Evolutionary conservation across 2,329 filamentous ascomycete genomes (phyloP), one percentile per base, ranked within the genome.

Genomic region (Talaromyces verruculosus): DNA sequence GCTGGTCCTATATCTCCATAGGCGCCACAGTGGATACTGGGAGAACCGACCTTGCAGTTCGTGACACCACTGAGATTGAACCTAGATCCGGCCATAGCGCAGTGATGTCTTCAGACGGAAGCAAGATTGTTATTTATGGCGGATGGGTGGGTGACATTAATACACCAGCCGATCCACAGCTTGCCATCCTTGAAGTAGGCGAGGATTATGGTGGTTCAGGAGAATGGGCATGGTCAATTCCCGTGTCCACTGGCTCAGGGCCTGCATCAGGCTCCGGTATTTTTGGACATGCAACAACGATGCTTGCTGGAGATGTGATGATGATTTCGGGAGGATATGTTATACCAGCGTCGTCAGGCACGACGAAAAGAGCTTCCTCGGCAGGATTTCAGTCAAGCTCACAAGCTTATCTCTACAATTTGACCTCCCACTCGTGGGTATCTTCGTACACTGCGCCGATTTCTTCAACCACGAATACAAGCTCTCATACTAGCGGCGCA

Each of bases 61-160:
- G 80, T 17, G 83, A 83, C 7, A 79, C 78, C n/a, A 66, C 72
- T 1, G 77, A 77, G 0, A 83, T 96, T 6, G 91, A 96, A 70
- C 92, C 92, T 43, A 84, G 95, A 64, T 97, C 93, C 3, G 95
- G 95, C 0, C 95, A 99, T 74, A 93, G 91, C 0, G 89, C 94
- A 0, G 86, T 97, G 0, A 80, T 97, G 4, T 91, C 88, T 33
- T 85, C 90, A 62, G 92, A 96, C 73, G 93, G 93, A 0, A 86
- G 82, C 30, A 87, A 85, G n/a, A 82, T 98, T 8, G 81, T 97
- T 47, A 81, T 99, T 0, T 84, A 93, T 67, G 95, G 95, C 22
- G 95, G 95, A 1, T 99, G 95, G 95, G 92, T 97, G 4, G 94
- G 93, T 3, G 88, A 96, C 72, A 83, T 90, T 0, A 84, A 81